phyloP scores from a whole-genome alignment of 495 filamentous ascomycete species.

The Aspergillus nanangensis region DNA sequence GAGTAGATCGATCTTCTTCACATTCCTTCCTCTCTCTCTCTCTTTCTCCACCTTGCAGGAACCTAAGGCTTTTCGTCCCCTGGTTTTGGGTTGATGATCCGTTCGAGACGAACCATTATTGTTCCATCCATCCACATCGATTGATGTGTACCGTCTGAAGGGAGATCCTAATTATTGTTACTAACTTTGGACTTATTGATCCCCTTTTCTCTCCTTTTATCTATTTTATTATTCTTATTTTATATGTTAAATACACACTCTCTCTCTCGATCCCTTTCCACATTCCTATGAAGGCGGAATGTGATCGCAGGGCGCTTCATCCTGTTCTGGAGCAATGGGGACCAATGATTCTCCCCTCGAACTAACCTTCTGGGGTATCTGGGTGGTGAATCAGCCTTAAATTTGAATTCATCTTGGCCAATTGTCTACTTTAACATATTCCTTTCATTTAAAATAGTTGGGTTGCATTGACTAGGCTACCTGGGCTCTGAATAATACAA shows the following conservation, averaged over 20 bases:
- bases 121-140: background rate
- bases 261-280: constrained; percentile 10
- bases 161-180: background rate
- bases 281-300: constrained; percentile 12
- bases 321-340: constrained; percentile 7
- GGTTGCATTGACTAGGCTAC: background rate
- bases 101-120: background rate
- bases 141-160: background rate
- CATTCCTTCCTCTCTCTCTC: too few species aligned
- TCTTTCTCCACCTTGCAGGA: too few species aligned
- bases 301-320: constrained; percentile 9
- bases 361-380: background rate
- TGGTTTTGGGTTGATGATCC: background rate
- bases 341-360: constrained; percentile 16
- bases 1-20: too few species aligned
- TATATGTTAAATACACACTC: background rate
- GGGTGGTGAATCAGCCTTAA: background rate
- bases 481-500: background rate
- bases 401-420: background rate
- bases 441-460: too few species aligned
- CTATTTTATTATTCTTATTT: constrained; percentile 1
- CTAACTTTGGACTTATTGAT: background rate
- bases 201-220: background rate
- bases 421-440: too few species aligned
- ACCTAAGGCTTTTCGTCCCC: background rate